Base-by-base conservation (phyloP, 2,329 filamentous ascomycete species). In the Botrytis paeoniae region DNA sequence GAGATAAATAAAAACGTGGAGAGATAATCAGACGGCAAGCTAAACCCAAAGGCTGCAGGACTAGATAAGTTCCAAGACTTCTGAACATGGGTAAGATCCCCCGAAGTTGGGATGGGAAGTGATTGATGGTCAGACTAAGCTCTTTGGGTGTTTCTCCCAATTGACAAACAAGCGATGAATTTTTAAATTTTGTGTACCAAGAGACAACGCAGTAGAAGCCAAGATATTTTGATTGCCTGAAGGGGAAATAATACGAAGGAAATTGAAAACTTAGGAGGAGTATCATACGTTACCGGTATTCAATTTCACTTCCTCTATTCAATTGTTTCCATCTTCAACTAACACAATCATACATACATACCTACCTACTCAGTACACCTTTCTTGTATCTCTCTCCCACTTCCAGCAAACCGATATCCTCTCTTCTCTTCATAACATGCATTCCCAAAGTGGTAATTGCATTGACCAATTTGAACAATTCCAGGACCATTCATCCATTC, bases 101-200 rank as follows among this genome's bases (percentile, higher is more conserved):
- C 65, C 65, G 48, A 68, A 57, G 65, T 68, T 68, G 35, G 37
- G 48, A 57, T 68, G 65, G n/a, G 20, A 57, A n/a, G 54, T 68
- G 48, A 68, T 68, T 68, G 65, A 57, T 41, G 39, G 65, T 32
- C 35, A 57, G 35, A 57, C 65, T 68, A 57, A 57, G 48, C 64
- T 54, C 29, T 22, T 68, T 51, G 25, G 3, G 18, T 57, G 48
- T 41, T 37, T 37, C 25, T 43, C 25, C 35, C 20, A 54, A n/a
- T 20, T 68, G 22, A 54, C 45, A 37, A 54, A 68, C 32, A 37
- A 25, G 45, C 45, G 64, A 39, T 54, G 45, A 68, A 68, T 68
- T n/a, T 35, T 68, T 54, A 68, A 54, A 68, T 68, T 68, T 68
- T 54, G 64, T 68, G 65, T 57, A 57, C 48, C 65, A 57, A 57